Conservation (phyloP, 2,329 filamentous ascomycete species). For the Penicillium sp. region DNA sequence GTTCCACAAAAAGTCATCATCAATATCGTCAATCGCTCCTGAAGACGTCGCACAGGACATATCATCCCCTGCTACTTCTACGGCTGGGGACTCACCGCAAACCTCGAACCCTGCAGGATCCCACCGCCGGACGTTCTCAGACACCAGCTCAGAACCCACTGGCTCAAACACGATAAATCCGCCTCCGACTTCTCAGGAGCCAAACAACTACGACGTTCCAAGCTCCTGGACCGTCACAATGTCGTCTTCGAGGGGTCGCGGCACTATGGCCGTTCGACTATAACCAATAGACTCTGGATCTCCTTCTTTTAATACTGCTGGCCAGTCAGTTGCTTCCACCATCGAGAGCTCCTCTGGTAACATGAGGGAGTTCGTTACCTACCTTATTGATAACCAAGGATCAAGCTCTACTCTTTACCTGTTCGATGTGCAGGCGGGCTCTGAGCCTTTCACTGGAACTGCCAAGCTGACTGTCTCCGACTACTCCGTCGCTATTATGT, state of each 20-base stretch:
- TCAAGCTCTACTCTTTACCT: conserved; percentile 48
- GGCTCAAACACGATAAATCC: no score
- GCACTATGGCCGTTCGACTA: background rate
- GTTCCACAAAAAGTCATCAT: no score
- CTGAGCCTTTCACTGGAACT: conserved; percentile 35
- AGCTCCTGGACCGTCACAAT: background rate
- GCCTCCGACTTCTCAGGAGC: background rate
- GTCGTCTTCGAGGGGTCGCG: background rate
- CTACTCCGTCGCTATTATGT: conserved; percentile 30
- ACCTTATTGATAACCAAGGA: conserved; percentile 45
- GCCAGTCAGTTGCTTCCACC: conserved; percentile 22
- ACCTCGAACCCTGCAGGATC: no score
- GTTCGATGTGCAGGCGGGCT: conserved; percentile 44
- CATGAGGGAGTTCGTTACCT: conserved; percentile 54
- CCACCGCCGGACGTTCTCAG: no score
- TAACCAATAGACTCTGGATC: background rate
- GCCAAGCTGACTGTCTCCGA: conserved; percentile 27
- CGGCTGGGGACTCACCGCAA: no score
- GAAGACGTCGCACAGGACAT: no score
- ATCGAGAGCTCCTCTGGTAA: conserved; percentile 55
- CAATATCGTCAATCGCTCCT: no score
- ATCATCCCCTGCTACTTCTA: no score
- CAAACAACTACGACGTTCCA: background rate
- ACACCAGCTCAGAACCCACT: no score
- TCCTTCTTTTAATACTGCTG: conserved; percentile 1